Base-by-base conservation (phyloP, 208 protist species). In the Leptomonas pyrrhocoris region DNA sequence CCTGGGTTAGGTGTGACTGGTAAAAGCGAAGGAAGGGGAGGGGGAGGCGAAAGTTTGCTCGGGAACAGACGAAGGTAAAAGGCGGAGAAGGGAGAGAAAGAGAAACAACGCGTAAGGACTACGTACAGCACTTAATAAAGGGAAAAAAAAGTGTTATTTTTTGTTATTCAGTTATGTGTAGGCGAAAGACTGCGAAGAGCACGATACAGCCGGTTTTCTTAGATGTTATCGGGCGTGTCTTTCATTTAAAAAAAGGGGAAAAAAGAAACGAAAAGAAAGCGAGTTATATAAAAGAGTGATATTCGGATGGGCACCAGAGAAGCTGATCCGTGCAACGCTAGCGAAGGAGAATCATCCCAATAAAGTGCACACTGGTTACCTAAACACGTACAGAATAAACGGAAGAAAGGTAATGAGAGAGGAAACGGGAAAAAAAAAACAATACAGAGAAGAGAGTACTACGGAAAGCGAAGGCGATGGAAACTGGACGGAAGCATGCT, bases 31-130 rank as follows among this genome's bases (percentile, higher is more conserved):
- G n/a, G n/a, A n/a, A n/a, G n/a, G n/a, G n/a, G n/a, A n/a, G n/a
- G n/a, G n/a, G n/a, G n/a, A n/a, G n/a, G n/a, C n/a, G n/a, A n/a
- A n/a, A n/a, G n/a, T n/a, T n/a, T n/a, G n/a, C n/a, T 34, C 2
- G 31, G 27, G 11, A 11, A 46, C 9, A 51, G 56, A 50, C 48
- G 58, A 53, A 36, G 40, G 56, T 56, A 54, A 61, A 62, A 45
- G 56, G 43, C 13, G 30, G 51, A 58, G 56, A 42, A 50, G 34
- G 25, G 36, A 5, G 60, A 71, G 31, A 34, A 38, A 13, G 49
- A 51, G 2, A 38, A 19, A 40, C 2, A 56, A 56, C 50, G 43
- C 18, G 50, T n/a, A 9, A 45, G 21, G 54, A 57, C 51, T 31
- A 57, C 51, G 13, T 28, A 53, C 13, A 53, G 48, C 48, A 28